Evolutionary conservation across 2,329 filamentous ascomycete genomes (phyloP).

Genomic region (Exophiala aquamarina): DNA sequence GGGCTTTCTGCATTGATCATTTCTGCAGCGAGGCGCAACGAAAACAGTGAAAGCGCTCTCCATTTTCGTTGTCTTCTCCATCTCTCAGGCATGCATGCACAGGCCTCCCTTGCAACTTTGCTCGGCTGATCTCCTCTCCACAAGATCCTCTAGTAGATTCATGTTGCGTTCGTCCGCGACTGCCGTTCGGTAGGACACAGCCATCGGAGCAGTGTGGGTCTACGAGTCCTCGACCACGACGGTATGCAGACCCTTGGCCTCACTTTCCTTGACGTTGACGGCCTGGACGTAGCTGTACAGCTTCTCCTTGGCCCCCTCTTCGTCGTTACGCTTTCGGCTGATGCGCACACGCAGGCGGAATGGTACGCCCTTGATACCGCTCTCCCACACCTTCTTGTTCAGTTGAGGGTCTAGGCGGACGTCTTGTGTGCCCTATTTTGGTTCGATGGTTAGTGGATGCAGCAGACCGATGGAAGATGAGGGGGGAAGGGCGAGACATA

Average conservation of each 20-base stretch:
- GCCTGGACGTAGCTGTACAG: constrained; percentile 99
- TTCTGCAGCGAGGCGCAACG: no score
- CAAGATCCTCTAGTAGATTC: no score
- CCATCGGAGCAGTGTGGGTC: not conserved
- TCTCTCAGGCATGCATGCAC: no score
- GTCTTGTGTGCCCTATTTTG: constrained; percentile 80
- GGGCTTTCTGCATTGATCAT: no score
- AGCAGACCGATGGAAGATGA: not conserved
- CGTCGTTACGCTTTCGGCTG: constrained; percentile 99
- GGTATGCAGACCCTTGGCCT: constrained; percentile 95
- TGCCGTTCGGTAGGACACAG: no score
- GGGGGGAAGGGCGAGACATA: constrained; percentile 54
- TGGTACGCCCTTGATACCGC: constrained; percentile 97
- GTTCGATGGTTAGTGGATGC: not conserved
- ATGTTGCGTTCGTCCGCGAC: no score
- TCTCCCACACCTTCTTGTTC: constrained; percentile 99
- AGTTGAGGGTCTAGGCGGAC: constrained; percentile 97
- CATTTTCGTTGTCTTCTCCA: no score
- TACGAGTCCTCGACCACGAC: constrained; percentile 74
- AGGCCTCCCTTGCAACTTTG: no score
- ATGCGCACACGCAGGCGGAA: constrained; percentile 98
- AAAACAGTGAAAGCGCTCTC: no score
- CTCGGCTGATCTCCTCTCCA: no score
- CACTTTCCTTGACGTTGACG: constrained; percentile 84
- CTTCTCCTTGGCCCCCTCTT: constrained; percentile 99